Evolutionary conservation across 805 yeast genomes (phyloP), one percentile per base, ranked within the genome.

Genomic region (Candida piceae): DNA sequence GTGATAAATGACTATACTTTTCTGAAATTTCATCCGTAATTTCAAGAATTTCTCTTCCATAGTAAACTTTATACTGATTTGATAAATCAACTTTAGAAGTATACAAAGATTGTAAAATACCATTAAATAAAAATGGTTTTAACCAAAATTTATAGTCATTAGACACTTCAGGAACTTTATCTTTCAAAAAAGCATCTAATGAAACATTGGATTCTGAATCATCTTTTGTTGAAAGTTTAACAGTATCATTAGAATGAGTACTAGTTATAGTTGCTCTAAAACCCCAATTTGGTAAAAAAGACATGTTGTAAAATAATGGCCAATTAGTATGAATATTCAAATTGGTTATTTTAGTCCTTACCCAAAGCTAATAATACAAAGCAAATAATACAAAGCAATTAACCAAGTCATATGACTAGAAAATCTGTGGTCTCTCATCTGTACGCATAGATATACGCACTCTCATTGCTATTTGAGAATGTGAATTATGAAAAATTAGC

Each of bases 41-140:
- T 1, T 72, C 69, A 17, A 73, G 49, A 5, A 74, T 47, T 21
- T 66, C 55, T 36, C 80, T 55, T 29, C 70, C 74, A 45, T 70
- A 75, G 49, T 61, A 54, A 3, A 75, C 67, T 21, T 60, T 60
- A 44, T 68, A 73, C 13, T 51, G 48, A 21, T 58, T 44, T 7
- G 68, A 67, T 39, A 63, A 69, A 45, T 70, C 67, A 31, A 64
- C 64, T 26, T 69, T 47, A 1, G 72, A 69, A 3, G 72, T 57
- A 45, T 70, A 73, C 12, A 75, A 62, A 4, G 76, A 70, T 52
- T 75, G 80, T 16, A 68, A 45, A 31, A 69, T 69, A 18, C 79
- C 79, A 30, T 66, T 66, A 35, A 69, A 57, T 5, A 74, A 54
- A 11, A 64, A 53, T 4, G 80, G 79, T 42, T 68, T 66, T 33